Conservation (phyloP, 2,329 filamentous ascomycete genomes). For the Cordyceps javanica region DNA sequence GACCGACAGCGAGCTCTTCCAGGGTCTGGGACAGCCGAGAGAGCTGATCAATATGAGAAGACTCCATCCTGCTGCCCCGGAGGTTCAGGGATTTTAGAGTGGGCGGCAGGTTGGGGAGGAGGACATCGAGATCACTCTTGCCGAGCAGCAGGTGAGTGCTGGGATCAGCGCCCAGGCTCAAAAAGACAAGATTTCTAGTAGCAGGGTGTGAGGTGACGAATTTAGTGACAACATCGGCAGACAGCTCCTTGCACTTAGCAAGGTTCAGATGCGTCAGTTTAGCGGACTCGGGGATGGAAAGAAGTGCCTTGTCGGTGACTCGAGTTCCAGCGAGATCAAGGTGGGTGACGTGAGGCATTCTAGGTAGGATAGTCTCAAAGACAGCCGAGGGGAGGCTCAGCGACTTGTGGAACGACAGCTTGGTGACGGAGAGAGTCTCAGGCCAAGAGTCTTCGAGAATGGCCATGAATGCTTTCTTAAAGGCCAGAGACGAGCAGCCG, state of each 20-base stretch:
- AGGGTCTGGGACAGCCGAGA: constrained; percentile 60
- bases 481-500: constrained; percentile 62
- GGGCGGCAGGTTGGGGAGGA: constrained; percentile 60
- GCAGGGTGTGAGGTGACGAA: constrained; percentile 69
- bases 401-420: constrained; percentile 74
- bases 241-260: constrained; percentile 66
- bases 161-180: constrained; percentile 68
- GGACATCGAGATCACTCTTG: constrained; percentile 54
- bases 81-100: constrained; percentile 69
- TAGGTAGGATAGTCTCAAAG: constrained; percentile 66
- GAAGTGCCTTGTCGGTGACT: constrained; percentile 64
- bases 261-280: constrained; percentile 72
- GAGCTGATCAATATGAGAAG: constrained; percentile 57
- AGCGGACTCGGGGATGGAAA: constrained; percentile 65
- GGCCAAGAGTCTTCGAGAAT: constrained; percentile 49
- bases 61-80: constrained; percentile 65
- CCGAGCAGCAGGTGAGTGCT: constrained; percentile 67
- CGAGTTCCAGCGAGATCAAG: constrained; percentile 74
- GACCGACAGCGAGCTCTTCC: constrained; percentile 70
- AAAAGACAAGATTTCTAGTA: constrained; percentile 58
- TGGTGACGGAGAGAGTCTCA: constrained; percentile 51
- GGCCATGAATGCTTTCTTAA: constrained; percentile 59
- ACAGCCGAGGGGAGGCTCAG: constrained; percentile 60
- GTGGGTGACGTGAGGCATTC: constrained; percentile 63
- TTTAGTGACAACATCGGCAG: constrained; percentile 59